A percentile compares a stretch with the other conserved stretches of the same genome.
phyloP scores from a whole-genome alignment of 2,329 filamentous ascomycete genomes.

The Cytospora schulzeri region DNA sequence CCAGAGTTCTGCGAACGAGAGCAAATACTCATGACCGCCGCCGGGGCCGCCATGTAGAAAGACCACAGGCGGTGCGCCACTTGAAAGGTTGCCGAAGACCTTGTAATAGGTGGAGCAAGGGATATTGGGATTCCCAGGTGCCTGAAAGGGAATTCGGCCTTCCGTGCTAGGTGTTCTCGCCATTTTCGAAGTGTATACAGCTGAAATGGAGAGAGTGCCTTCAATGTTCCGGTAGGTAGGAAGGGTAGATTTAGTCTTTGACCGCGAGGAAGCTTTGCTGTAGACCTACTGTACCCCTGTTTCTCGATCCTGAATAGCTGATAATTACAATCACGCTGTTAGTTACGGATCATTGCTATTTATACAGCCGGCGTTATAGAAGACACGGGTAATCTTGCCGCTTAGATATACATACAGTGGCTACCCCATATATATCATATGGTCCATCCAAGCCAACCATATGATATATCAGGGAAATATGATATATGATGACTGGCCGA shows the following conservation, averaged over 20 bases:
- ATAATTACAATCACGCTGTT: no score
- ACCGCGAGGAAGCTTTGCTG: neutral
- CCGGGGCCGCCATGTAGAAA: constrained; percentile 47
- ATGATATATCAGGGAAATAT: no score
- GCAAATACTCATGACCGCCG: constrained; percentile 44
- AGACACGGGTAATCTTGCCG: constrained; percentile 6
- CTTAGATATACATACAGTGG: neutral
- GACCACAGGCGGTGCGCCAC: constrained; percentile 15
- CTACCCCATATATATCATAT: no score
- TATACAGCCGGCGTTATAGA: constrained; percentile 2
- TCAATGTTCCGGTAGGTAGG: no score
- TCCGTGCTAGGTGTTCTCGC: constrained; percentile 16
- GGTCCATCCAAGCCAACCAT: no score
- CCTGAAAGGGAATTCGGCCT: constrained; percentile 18
- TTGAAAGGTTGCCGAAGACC: constrained; percentile 18
- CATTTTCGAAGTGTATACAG: constrained; percentile 15
- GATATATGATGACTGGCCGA: no score
- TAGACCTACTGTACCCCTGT: neutral
- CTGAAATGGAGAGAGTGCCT: constrained; percentile 13
- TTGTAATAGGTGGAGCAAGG: constrained; percentile 19
- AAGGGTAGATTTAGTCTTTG: neutral
- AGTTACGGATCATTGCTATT: neutral
- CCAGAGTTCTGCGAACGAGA: constrained; percentile 25
- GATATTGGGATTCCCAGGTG: constrained; percentile 7
- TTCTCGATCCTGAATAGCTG: no score